phyloP scores from a whole-genome alignment of 768 basidiomycete species.

The Auricularia sp. region DNA sequence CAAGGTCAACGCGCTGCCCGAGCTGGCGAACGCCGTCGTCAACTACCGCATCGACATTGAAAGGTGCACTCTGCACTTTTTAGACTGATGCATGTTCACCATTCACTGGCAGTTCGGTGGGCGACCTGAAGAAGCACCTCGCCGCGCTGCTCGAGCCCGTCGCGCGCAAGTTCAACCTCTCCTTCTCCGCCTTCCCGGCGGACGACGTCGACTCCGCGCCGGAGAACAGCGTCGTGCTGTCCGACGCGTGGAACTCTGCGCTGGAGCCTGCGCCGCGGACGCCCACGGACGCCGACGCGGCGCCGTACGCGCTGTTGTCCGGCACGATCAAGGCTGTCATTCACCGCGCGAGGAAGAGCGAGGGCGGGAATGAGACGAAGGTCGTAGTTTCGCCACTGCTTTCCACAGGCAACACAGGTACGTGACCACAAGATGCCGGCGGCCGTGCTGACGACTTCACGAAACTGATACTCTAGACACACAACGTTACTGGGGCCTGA shows the following conservation, averaged over 20 bases:
- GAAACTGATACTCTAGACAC: constrained; percentile 30
- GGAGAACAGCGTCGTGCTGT: constrained; percentile 40
- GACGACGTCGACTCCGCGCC: constrained; percentile 22
- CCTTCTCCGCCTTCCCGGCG: constrained; percentile 45
- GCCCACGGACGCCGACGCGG: constrained; percentile 28
- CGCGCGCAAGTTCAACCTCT: constrained; percentile 45
- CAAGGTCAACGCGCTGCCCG: constrained; percentile 74
- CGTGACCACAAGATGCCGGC: constrained; percentile 3
- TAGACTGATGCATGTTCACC: too few species aligned
- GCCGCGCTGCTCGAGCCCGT: constrained; percentile 33
- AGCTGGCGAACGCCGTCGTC: constrained; percentile 55
- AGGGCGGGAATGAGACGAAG: not conserved
- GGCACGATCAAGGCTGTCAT: constrained; percentile 36
- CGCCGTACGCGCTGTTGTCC: constrained; percentile 42
- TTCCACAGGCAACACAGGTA: constrained; percentile 28
- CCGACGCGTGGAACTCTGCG: constrained; percentile 35
- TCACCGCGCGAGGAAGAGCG: too few species aligned
- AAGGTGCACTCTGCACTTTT: constrained; percentile 26
- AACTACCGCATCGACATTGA: constrained; percentile 62
- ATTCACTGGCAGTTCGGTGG: constrained; percentile 25
- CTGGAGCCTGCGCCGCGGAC: constrained; percentile 64
- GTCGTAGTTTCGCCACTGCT: constrained; percentile 29
- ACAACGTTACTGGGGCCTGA: constrained; percentile 45
- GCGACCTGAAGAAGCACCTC: constrained; percentile 36
- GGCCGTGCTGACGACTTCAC: too few species aligned